Evolutionary conservation across 306 rosid genomes (phyloP).

Genomic region (Mimosa pudica): DNA sequence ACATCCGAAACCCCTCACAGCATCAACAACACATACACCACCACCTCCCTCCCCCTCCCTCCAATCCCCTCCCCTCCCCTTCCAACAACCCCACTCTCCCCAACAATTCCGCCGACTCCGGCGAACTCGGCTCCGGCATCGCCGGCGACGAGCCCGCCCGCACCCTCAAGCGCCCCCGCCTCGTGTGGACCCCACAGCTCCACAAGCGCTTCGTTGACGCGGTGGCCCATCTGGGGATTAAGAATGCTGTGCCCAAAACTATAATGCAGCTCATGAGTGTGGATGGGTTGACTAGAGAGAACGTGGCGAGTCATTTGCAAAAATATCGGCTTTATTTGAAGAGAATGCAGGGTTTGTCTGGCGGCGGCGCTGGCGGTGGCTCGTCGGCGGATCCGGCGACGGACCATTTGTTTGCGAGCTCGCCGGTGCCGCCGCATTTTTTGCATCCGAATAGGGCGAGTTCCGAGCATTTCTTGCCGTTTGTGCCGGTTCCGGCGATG

Average conservation of each 20-base stretch:
- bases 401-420: conserved; percentile 93
- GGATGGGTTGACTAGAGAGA: conserved; percentile 89
- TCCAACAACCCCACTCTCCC: conserved; percentile 49
- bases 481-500: conserved; percentile 76
- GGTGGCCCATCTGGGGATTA: conserved; percentile 91
- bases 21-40: conserved; percentile 44
- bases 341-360: conserved; percentile 89
- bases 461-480: conserved; percentile 89
- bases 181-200: conserved; percentile 98
- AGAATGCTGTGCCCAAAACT: conserved; percentile 96
- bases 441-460: conserved; percentile 65
- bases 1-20: conserved; percentile 58
- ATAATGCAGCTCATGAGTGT: conserved; percentile 99
- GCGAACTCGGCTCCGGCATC: conserved; percentile 80
- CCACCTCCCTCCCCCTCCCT: conserved; percentile 41
- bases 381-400: conserved; percentile 67
- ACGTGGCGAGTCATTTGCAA: conserved; percentile 94
- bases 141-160: conserved; percentile 89
- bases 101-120: conserved; percentile 70
- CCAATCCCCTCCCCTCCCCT: conserved; percentile 49
- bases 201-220: conserved; percentile 97
- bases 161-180: conserved; percentile 89
- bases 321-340: conserved; percentile 92
- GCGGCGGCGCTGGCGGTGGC: conserved; percentile 36
- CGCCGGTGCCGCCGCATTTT: conserved; percentile 90